Conservation (phyloP, 2,329 filamentous ascomycete species). For the Fusarium sp. region DNA sequence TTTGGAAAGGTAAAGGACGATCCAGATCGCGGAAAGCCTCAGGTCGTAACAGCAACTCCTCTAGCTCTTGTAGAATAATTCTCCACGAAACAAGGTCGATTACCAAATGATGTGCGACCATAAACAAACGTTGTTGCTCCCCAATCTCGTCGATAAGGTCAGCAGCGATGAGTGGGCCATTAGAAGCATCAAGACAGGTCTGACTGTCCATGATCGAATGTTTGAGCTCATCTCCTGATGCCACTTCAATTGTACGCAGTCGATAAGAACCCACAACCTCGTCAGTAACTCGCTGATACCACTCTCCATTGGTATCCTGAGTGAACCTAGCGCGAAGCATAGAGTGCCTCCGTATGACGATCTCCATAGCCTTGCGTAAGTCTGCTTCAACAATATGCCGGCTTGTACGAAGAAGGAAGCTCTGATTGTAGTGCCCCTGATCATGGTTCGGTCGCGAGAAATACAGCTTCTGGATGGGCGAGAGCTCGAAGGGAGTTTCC, state of each 20-base stretch:
- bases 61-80: slow-evolving; percentile 51
- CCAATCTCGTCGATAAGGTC: slow-evolving; percentile 21
- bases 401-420: slow-evolving; percentile 34
- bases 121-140: slow-evolving; percentile 49
- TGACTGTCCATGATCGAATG: slow-evolving; percentile 17
- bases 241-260: background rate
- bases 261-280: slow-evolving; percentile 20
- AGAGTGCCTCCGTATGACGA: slow-evolving; percentile 22
- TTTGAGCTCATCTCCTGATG: background rate
- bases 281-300: slow-evolving; percentile 29
- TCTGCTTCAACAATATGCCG: background rate
- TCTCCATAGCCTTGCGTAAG: slow-evolving; percentile 23
- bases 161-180: slow-evolving; percentile 22
- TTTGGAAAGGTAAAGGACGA: slow-evolving; percentile 50
- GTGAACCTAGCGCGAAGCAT: slow-evolving; percentile 38
- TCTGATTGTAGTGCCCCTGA: slow-evolving; percentile 40
- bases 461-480: slow-evolving; percentile 39
- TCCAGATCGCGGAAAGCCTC: slow-evolving; percentile 14
- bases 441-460: slow-evolving; percentile 25
- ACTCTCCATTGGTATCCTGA: background rate
- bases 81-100: slow-evolving; percentile 62
- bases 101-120: slow-evolving; percentile 54
- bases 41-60: slow-evolving; percentile 50
- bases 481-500: slow-evolving; percentile 21
- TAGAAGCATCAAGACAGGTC: slow-evolving; percentile 18